phyloP scores from a whole-genome alignment of 2,329 filamentous ascomycete species.

The Elsinoe perseae region DNA sequence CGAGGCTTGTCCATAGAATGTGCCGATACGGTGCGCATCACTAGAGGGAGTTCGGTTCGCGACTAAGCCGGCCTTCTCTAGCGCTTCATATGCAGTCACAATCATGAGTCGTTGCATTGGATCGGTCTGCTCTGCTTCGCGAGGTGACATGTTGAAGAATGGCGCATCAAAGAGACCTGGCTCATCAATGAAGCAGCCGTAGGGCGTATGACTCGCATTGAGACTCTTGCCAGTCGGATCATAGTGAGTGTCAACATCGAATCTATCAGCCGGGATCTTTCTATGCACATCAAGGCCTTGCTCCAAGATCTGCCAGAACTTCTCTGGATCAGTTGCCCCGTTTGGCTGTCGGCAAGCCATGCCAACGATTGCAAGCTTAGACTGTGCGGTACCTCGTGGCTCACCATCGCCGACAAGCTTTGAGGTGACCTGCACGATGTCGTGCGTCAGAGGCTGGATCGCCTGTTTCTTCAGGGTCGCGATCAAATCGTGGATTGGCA shows the following conservation, averaged over 20 bases:
- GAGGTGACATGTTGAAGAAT: constrained; percentile 82
- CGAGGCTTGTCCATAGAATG: constrained; percentile 67
- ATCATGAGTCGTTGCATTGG: constrained; percentile 72
- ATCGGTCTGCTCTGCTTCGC: constrained; percentile 71
- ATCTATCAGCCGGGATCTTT: constrained; percentile 61
- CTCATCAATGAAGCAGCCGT: constrained; percentile 67
- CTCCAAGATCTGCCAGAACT: constrained; percentile 63
- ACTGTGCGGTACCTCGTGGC: not conserved
- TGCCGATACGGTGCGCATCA: constrained; percentile 56
- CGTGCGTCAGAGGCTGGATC: not conserved
- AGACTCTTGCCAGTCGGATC: constrained; percentile 64
- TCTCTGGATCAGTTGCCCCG: constrained; percentile 17
- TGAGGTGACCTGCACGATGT: not conserved
- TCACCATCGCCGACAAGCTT: not conserved
- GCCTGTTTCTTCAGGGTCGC: constrained; percentile 1
- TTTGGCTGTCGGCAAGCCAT: constrained; percentile 24
- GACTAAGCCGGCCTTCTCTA: constrained; percentile 73
- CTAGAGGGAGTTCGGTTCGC: constrained; percentile 64
- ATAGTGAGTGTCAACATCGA: constrained; percentile 61
- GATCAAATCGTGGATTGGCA: constrained; percentile 23
- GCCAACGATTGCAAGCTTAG: constrained; percentile 23
- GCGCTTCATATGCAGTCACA: constrained; percentile 69
- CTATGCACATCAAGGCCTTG: constrained; percentile 68
- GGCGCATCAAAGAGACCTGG: constrained; percentile 71
- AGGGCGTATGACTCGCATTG: constrained; percentile 70